These are phyloP conservation scores for Thelephora aurantiotincta DNA, from an alignment of 768 basidiomycete species.

Conservation along the genomic window DNA sequence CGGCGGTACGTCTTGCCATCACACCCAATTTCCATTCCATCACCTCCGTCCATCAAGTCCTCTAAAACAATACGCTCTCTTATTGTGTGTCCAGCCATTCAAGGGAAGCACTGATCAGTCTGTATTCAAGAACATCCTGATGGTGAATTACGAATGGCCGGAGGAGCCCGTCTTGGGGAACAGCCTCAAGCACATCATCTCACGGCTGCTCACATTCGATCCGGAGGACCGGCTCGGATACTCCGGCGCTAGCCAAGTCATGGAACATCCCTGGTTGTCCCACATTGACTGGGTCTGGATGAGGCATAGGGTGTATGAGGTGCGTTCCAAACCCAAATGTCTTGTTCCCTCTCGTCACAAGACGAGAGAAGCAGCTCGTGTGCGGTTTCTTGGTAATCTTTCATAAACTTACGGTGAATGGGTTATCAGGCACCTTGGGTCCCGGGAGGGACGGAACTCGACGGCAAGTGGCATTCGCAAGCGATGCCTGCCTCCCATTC, in stretches of 20 bases:
- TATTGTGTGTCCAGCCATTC: slow-evolving; percentile 6
- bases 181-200: slow-evolving; percentile 28
- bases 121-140: slow-evolving; percentile 14
- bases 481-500: slow-evolving; percentile 20
- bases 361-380: too few relatives aligned
- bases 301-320: slow-evolving; percentile 26
- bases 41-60: neutral
- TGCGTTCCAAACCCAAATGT: slow-evolving; percentile 16
- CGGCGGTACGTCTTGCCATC: slow-evolving; percentile 13
- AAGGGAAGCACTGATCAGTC: neutral
- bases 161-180: slow-evolving; percentile 19
- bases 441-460: slow-evolving; percentile 16
- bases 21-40: slow-evolving; percentile 15
- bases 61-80: neutral
- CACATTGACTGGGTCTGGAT: slow-evolving; percentile 35
- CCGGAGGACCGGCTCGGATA: slow-evolving; percentile 26
- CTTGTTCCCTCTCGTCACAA: too few relatives aligned
- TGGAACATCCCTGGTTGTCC: slow-evolving; percentile 29
- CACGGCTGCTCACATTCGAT: slow-evolving; percentile 24
- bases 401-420: neutral
- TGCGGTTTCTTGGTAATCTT: too few relatives aligned
- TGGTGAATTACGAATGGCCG: slow-evolving; percentile 26
- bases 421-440: slow-evolving; percentile 28
- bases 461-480: slow-evolving; percentile 23
- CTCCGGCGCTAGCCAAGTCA: slow-evolving; percentile 20